Percentiles rank a stretch among this genome's conserved stretches.
These are phyloP conservation scores for Fusarium denticulatum DNA, from an alignment of 2,329 filamentous ascomycete genomes.

Conservation along the genomic window DNA sequence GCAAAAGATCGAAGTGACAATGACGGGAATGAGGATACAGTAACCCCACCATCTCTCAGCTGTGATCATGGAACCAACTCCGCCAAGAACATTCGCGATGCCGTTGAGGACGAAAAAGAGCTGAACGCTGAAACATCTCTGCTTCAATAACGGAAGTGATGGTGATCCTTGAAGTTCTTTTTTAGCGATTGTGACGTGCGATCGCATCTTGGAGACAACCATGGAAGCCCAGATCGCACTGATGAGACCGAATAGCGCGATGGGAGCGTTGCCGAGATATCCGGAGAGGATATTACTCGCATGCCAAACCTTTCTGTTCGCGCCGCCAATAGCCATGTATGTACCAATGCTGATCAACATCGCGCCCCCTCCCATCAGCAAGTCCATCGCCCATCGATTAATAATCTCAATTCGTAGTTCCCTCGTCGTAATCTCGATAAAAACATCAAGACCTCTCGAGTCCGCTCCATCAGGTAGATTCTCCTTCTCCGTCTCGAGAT, in stretches of 20 bases:
- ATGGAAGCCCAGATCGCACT: slow-evolving; percentile 60
- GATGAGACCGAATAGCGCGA: slow-evolving; percentile 59
- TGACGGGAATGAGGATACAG: slow-evolving; percentile 60
- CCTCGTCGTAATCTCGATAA: slow-evolving; percentile 57
- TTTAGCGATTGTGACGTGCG: slow-evolving; percentile 47
- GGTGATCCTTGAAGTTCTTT: slow-evolving; percentile 40
- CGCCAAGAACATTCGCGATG: slow-evolving; percentile 57
- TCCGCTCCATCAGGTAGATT: slow-evolving; percentile 5
- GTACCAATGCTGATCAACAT: slow-evolving; percentile 62
- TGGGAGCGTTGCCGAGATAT: slow-evolving; percentile 63
- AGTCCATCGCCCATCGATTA: slow-evolving; percentile 62
- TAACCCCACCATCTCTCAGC: slow-evolving; percentile 64
- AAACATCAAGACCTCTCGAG: slow-evolving; percentile 45
- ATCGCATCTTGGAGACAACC: slow-evolving; percentile 53
- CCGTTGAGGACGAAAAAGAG: slow-evolving; percentile 58
- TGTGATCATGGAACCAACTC: slow-evolving; percentile 60
- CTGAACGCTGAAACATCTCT: slow-evolving; percentile 51
- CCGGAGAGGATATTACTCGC: slow-evolving; percentile 65
- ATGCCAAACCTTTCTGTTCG: slow-evolving; percentile 52
- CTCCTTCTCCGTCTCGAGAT: slow-evolving; percentile 41
- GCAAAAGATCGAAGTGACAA: slow-evolving; percentile 55
- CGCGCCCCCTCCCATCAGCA: slow-evolving; percentile 59
- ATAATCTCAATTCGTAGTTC: slow-evolving; percentile 62
- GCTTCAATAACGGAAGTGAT: slow-evolving; percentile 45
- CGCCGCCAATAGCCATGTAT: slow-evolving; percentile 63